Conservation (phyloP, 768 basidiomycete genomes). For the Paxillus rubicundulus region DNA sequence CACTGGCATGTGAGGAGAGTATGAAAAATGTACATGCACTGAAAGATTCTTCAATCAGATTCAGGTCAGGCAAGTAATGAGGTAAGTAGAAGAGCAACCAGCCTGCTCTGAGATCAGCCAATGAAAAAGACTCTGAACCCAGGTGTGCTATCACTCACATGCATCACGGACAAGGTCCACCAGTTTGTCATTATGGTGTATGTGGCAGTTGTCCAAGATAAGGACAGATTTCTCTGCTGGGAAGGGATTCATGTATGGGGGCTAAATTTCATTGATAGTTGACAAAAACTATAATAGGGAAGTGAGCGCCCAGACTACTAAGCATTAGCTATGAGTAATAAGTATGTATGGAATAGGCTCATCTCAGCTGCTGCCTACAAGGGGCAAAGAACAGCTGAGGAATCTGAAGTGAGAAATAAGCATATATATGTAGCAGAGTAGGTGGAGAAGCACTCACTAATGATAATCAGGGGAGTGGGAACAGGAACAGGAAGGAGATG, state of each 20-base stretch:
- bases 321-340: too few relatives aligned
- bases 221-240: neutral
- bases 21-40: slow-evolving; percentile 19
- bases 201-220: slow-evolving; percentile 2
- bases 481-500: too few relatives aligned
- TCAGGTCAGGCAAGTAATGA: slow-evolving; percentile 29
- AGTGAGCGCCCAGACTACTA: too few relatives aligned
- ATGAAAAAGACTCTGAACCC: neutral
- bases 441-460: too few relatives aligned
- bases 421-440: too few relatives aligned
- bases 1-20: too few relatives aligned
- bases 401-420: too few relatives aligned
- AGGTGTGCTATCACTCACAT: neutral
- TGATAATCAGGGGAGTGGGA: too few relatives aligned
- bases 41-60: slow-evolving; percentile 38
- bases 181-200: slow-evolving; percentile 5
- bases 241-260: slow-evolving; percentile 1
- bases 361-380: too few relatives aligned
- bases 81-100: neutral
- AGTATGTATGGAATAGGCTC: too few relatives aligned
- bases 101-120: neutral
- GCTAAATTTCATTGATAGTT: neutral
- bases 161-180: neutral
- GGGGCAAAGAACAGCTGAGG: too few relatives aligned
- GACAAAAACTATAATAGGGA: too few relatives aligned